Conservation (phyloP, 2,329 filamentous ascomycete genomes). For the Colletotrichum cuscutae region DNA sequence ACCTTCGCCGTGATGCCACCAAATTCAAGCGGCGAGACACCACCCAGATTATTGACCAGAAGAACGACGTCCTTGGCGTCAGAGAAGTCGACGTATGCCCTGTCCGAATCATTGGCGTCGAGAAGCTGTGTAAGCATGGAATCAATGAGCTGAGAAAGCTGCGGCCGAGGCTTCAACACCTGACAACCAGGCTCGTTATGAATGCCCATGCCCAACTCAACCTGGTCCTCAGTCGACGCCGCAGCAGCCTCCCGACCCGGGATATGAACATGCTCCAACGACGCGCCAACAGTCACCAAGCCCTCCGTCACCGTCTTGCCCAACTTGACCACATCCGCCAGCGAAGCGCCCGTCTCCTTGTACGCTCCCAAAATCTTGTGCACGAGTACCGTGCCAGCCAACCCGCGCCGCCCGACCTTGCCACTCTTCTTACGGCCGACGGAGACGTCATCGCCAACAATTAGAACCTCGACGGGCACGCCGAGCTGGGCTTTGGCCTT, state of each 20-base stretch:
- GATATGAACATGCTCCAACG: slow-evolving; percentile 64
- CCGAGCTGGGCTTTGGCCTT: slow-evolving; percentile 39
- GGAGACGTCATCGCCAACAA: slow-evolving; percentile 72
- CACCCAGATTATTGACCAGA: slow-evolving; percentile 76
- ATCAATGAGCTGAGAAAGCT: slow-evolving; percentile 60
- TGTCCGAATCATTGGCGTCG: slow-evolving; percentile 69
- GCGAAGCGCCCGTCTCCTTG: slow-evolving; percentile 19
- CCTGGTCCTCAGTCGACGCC: slow-evolving; percentile 59
- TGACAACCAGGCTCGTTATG: slow-evolving; percentile 72
- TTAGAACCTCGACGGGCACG: slow-evolving; percentile 20
- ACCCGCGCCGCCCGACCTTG: slow-evolving; percentile 73
- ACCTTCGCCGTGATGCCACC: slow-evolving; percentile 76
- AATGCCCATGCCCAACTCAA: slow-evolving; percentile 80
- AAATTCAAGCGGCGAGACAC: slow-evolving; percentile 74
- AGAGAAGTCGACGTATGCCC: slow-evolving; percentile 68
- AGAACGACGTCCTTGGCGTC: slow-evolving; percentile 69
- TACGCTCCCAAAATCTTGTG: slow-evolving; percentile 74
- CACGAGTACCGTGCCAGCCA: slow-evolving; percentile 73
- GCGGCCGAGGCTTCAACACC: slow-evolving; percentile 52
- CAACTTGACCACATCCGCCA: slow-evolving; percentile 56
- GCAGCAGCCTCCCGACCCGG: slow-evolving; percentile 53
- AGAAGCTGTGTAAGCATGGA: slow-evolving; percentile 75
- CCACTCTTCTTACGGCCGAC: slow-evolving; percentile 70
- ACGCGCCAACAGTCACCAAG: slow-evolving; percentile 62
- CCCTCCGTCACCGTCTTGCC: slow-evolving; percentile 58